Conservation (phyloP, 139 green algal genomes). For the Desmodesmus armatus region DNA sequence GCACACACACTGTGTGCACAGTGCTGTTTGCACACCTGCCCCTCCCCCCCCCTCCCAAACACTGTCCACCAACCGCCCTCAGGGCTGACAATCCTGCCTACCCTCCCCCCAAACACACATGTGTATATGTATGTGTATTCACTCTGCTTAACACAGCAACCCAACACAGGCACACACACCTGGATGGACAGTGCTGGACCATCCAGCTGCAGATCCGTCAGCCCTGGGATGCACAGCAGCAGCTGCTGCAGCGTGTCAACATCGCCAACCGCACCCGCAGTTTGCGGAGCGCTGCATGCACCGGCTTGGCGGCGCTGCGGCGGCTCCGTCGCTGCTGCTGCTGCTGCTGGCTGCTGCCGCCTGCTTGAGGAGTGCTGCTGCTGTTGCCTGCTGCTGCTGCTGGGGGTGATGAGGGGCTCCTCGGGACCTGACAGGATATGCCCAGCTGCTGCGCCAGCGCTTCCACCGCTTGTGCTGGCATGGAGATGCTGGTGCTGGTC, state of each 20-base stretch:
- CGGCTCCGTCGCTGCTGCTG: not conserved
- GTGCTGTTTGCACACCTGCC: no score
- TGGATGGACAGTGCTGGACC: slow-evolving; percentile 64
- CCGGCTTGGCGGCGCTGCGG: not conserved
- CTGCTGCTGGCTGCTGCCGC: not conserved
- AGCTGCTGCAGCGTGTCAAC: slow-evolving; percentile 41
- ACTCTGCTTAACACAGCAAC: slow-evolving; percentile 44
- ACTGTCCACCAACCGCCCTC: no score
- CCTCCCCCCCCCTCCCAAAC: no score
- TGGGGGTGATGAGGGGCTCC: not conserved
- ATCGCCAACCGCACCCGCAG: slow-evolving; percentile 40
- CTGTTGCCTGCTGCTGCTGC: not conserved
- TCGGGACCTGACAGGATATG: no score
- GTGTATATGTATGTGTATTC: not conserved
- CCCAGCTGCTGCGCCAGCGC: slow-evolving; percentile 24
- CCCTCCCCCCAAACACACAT: no score
- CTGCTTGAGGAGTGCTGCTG: not conserved
- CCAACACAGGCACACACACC: slow-evolving; percentile 33
- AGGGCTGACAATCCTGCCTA: no score
- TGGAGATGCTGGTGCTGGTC: slow-evolving; percentile 28
- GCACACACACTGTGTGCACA: no score
- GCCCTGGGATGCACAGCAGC: slow-evolving; percentile 40
- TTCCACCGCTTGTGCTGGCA: slow-evolving; percentile 29
- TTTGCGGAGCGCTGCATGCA: not conserved
- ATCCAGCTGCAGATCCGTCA: slow-evolving; percentile 64